phyloP scores from a whole-genome alignment of 768 basidiomycete species.

The Suillus alpinus region DNA sequence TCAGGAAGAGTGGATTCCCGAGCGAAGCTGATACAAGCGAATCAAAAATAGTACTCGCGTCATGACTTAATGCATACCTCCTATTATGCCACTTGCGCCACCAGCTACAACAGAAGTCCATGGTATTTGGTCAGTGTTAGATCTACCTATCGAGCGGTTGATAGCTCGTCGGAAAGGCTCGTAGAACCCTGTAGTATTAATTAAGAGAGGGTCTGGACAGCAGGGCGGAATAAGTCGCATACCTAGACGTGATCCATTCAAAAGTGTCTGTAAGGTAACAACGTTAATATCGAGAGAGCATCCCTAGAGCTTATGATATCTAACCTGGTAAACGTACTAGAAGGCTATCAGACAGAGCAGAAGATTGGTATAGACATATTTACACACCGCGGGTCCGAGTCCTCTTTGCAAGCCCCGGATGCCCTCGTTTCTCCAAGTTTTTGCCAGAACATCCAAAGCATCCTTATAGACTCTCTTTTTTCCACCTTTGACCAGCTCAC shows the following conservation, averaged over 20 bases:
- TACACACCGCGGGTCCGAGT: slow-evolving; percentile 77
- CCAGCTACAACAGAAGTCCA: slow-evolving; percentile 83
- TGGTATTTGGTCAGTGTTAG: slow-evolving; percentile 63
- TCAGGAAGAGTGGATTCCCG: slow-evolving; percentile 89
- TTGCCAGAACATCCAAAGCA: slow-evolving; percentile 78
- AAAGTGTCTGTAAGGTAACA: slow-evolving; percentile 57
- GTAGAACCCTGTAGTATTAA: slow-evolving; percentile 73
- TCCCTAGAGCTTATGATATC: slow-evolving; percentile 15
- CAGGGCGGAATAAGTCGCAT: not conserved
- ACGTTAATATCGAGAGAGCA: too few relatives aligned
- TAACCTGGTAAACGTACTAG: slow-evolving; percentile 90
- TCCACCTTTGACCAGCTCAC: slow-evolving; percentile 81
- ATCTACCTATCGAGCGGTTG: slow-evolving; percentile 67
- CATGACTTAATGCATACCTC: slow-evolving; percentile 47
- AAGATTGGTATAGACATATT: slow-evolving; percentile 8
- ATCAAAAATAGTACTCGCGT: not conserved
- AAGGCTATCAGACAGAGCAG: slow-evolving; percentile 9
- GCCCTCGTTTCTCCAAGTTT: slow-evolving; percentile 90
- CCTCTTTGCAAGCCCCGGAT: slow-evolving; percentile 91
- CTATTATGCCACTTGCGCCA: slow-evolving; percentile 85
- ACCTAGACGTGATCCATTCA: slow-evolving; percentile 92
- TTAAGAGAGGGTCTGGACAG: slow-evolving; percentile 9
- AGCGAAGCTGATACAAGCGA: slow-evolving; percentile 49
- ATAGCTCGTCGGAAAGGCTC: slow-evolving; percentile 79
- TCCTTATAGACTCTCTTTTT: slow-evolving; percentile 79